phyloP scores from a whole-genome alignment of 441 rosid species.

The Gossypium aridum region DNA sequence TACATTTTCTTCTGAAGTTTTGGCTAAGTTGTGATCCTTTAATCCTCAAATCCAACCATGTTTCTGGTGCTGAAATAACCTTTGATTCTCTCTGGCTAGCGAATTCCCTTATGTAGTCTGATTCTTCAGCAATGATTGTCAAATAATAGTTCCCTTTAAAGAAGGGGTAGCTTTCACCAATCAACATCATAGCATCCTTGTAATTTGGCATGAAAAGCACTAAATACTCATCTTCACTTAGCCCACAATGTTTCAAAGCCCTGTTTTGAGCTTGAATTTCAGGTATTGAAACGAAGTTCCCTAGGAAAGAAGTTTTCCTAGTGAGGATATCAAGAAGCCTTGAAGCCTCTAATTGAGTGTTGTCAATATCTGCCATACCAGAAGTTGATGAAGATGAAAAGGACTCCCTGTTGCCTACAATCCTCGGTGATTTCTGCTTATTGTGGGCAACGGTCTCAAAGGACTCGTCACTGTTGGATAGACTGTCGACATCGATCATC shows the following conservation, averaged over 20 bases:
- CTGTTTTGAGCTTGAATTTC: constrained; percentile 55
- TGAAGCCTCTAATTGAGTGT: constrained; percentile 44
- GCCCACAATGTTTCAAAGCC: constrained; percentile 53
- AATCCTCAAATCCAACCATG: constrained; percentile 63
- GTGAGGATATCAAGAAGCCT: constrained; percentile 46
- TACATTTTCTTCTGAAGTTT: constrained; percentile 58
- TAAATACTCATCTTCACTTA: constrained; percentile 39
- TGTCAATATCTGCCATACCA: constrained; percentile 34
- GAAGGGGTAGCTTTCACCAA: constrained; percentile 71
- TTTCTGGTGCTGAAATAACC: constrained; percentile 49
- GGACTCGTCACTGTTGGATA: constrained; percentile 35
- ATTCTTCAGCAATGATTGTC: constrained; percentile 36
- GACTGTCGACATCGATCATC: constrained; percentile 25
- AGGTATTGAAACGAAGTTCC: constrained; percentile 61
- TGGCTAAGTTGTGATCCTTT: constrained; percentile 61
- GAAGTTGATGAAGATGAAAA: constrained; percentile 24
- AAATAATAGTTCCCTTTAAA: constrained; percentile 51
- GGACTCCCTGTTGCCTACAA: constrained; percentile 22
- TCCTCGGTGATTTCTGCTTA: constrained; percentile 28
- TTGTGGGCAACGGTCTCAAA: constrained; percentile 21
- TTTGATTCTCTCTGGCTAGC: constrained; percentile 47
- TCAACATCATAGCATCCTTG: constrained; percentile 46
- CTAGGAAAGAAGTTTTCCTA: constrained; percentile 48
- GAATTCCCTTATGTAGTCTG: constrained; percentile 37
- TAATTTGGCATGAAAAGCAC: constrained; percentile 48